Evolutionary conservation across 345 rosid species (phyloP).

Genomic region (Rubroshorea leprosula): DNA sequence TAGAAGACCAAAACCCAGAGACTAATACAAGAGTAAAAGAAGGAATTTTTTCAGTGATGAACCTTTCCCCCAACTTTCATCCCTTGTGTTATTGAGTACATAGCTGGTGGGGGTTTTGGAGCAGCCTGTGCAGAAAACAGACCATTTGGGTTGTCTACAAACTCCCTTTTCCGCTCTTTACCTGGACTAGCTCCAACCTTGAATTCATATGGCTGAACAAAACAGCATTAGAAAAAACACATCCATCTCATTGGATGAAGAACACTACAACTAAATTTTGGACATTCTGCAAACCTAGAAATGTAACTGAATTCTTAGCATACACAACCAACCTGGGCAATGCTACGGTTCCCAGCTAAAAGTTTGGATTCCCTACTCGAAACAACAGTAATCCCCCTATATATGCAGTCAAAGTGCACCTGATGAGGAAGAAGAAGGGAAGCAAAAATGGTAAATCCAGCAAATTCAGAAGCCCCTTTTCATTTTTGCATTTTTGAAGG

Average conservation of each 20-base stretch:
- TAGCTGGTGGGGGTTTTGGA: conserved; percentile 93
- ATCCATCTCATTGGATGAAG: background rate
- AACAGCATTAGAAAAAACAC: background rate
- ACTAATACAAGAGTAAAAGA: background rate
- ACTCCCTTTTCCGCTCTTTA: conserved; percentile 80
- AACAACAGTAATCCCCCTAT: conserved; percentile 64
- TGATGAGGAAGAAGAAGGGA: conserved; percentile 13
- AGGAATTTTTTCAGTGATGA: background rate
- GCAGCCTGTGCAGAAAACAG: conserved; percentile 93
- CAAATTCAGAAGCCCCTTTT: background rate
- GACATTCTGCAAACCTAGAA: too few species aligned
- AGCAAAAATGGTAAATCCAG: background rate
- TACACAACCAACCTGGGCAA: conserved; percentile 95
- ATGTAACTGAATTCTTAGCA: too few species aligned
- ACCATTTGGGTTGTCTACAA: conserved; percentile 88
- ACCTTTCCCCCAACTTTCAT: conserved; percentile 94
- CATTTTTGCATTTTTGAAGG: conserved; percentile 4
- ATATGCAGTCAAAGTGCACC: conserved; percentile 89
- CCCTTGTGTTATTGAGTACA: conserved; percentile 72
- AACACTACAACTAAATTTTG: too few species aligned
- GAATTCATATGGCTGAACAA: conserved; percentile 72
- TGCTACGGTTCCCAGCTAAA: conserved; percentile 80
- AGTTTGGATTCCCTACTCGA: conserved; percentile 94
- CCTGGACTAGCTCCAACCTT: conserved; percentile 83
- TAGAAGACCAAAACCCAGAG: background rate